A percentile compares a stretch with the other conserved stretches of the same genome.
phyloP scores from a whole-genome alignment of 768 basidiomycete species.

The Infundibulicybe gibba region DNA sequence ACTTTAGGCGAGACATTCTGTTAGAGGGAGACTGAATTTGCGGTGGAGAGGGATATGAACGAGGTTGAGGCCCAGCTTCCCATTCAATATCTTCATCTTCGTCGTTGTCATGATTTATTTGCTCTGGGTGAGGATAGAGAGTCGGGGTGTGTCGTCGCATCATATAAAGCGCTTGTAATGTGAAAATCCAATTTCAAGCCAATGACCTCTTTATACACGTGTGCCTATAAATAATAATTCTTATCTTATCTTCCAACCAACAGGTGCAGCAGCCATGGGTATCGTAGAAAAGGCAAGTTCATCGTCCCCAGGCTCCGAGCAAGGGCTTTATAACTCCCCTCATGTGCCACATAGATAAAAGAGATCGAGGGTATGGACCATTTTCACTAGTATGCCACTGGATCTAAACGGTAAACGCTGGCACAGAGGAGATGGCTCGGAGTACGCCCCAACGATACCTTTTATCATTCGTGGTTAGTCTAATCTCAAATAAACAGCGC shows the following conservation, averaged over 20 bases:
- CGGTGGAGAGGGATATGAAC: conserved; percentile 21
- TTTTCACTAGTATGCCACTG: neutral
- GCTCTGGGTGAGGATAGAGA: conserved; percentile 59
- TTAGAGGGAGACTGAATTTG: conserved; percentile 25
- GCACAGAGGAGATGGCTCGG: conserved; percentile 92
- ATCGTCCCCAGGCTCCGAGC: neutral
- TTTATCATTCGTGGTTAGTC: neutral
- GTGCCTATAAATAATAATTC: conserved; percentile 1
- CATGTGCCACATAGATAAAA: conserved; percentile 61
- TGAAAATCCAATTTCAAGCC: conserved; percentile 1
- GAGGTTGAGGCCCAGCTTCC: conserved; percentile 21
- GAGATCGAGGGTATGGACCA: conserved; percentile 82
- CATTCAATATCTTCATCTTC: conserved; percentile 49
- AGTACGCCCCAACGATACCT: conserved; percentile 51
- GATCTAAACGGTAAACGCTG: neutral
- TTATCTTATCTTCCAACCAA: conserved; percentile 8
- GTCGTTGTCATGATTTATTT: conserved; percentile 28
- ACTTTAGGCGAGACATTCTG: conserved; percentile 19
- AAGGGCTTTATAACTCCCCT: neutral
- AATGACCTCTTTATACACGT: neutral
- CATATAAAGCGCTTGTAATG: conserved; percentile 14
- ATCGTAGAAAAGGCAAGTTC: conserved; percentile 81
- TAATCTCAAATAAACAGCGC: conserved; percentile 44
- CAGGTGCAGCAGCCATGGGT: conserved; percentile 66
- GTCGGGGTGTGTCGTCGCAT: conserved; percentile 65